These are phyloP conservation scores for Ogataea neopini DNA, from an alignment of 805 yeast genomes.

Conservation along the genomic window DNA sequence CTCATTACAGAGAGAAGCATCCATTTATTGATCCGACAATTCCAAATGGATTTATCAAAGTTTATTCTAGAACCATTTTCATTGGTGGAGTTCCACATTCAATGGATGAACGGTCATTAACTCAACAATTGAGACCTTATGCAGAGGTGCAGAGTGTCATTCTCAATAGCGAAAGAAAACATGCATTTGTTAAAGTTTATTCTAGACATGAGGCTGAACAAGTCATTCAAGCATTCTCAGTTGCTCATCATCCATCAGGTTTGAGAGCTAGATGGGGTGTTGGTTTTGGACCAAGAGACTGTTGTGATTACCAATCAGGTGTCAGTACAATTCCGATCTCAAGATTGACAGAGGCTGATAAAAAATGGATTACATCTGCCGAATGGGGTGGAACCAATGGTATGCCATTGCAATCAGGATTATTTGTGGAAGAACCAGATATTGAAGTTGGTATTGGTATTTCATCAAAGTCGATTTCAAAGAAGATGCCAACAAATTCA, in stretches of 20 bases:
- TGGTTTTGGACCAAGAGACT: constrained; percentile 98
- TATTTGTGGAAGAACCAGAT: constrained; percentile 95
- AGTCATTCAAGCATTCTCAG: constrained; percentile 67
- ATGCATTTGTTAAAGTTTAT: constrained; percentile 93
- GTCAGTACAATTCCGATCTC: constrained; percentile 82
- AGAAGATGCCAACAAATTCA: constrained; percentile 89
- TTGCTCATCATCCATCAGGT: constrained; percentile 56
- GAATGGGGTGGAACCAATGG: constrained; percentile 99
- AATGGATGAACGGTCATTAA: constrained; percentile 75
- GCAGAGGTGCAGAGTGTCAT: constrained; percentile 93
- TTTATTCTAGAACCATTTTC: constrained; percentile 85
- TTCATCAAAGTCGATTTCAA: constrained; percentile 86
- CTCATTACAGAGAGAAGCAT: constrained; percentile 74
- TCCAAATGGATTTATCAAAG: constrained; percentile 80
- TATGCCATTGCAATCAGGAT: constrained; percentile 70
- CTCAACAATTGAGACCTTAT: constrained; percentile 71
- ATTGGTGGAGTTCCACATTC: constrained; percentile 89
- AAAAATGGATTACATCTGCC: constrained; percentile 82
- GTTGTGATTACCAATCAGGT: constrained; percentile 94
- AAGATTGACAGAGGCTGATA: constrained; percentile 92
- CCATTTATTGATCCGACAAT: constrained; percentile 68
- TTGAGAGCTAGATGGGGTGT: constrained; percentile 98
- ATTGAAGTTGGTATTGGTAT: constrained; percentile 95
- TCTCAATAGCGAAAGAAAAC: constrained; percentile 84
- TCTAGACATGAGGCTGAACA: constrained; percentile 90